These are phyloP conservation scores for Polyporus arcularius DNA, from an alignment of 768 basidiomycete species.

Conservation along the genomic window DNA sequence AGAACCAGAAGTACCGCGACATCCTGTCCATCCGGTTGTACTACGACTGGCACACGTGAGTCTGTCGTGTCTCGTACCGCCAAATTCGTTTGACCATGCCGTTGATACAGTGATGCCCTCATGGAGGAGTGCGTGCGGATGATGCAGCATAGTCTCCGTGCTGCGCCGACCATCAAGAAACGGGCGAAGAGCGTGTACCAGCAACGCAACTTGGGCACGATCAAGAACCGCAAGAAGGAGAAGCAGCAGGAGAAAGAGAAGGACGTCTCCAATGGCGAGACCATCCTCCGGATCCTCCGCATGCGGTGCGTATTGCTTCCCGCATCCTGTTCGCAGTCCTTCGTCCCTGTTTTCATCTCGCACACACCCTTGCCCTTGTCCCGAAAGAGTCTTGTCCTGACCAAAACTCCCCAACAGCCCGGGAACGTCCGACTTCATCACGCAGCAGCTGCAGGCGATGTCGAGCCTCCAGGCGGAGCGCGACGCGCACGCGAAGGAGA, in stretches of 20 bases:
- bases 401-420: conserved; percentile 45
- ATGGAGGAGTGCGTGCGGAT: conserved; percentile 96
- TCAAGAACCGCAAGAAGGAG: conserved; percentile 90
- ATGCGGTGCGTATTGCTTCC: conserved; percentile 70
- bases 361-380: not conserved
- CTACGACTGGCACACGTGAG: conserved; percentile 94
- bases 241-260: conserved; percentile 83
- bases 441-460: conserved; percentile 84
- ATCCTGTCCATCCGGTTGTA: conserved; percentile 88
- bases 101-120: conserved; percentile 59
- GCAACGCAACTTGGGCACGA: conserved; percentile 95
- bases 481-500: conserved; percentile 67
- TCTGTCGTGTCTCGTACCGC: conserved; percentile 15
- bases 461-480: conserved; percentile 81
- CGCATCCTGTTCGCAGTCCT: not conserved
- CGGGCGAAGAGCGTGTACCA: conserved; percentile 91
- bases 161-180: conserved; percentile 76
- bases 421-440: conserved; percentile 82
- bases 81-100: not conserved
- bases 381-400: not conserved
- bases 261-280: conserved; percentile 76
- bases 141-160: conserved; percentile 85
- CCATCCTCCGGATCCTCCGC: conserved; percentile 90
- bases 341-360: not conserved
- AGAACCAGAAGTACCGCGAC: conserved; percentile 95